phyloP scores from a whole-genome alignment of 1,139 yeast species.

The Nematodospora anomalae region DNA sequence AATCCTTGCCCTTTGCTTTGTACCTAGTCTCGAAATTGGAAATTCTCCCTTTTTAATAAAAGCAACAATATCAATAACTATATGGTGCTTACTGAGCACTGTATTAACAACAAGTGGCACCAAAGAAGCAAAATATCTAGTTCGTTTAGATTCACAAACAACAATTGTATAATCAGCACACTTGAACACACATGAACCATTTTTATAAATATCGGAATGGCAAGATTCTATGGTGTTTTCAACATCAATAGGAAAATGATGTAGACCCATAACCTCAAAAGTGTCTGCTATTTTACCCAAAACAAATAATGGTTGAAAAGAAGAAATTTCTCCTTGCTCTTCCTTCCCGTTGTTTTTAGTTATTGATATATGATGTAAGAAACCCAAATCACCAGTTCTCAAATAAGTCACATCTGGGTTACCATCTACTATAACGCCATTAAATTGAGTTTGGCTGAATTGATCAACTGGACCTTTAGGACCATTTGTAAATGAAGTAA shows the following conservation, averaged over 20 bases:
- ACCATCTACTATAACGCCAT: slow-evolving; percentile 60
- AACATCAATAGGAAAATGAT: slow-evolving; percentile 85
- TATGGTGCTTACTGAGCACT: slow-evolving; percentile 77
- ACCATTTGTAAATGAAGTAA: slow-evolving; percentile 59
- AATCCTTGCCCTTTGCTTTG: slow-evolving; percentile 72
- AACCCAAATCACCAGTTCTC: slow-evolving; percentile 94
- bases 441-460: slow-evolving; percentile 46
- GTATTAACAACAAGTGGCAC: slow-evolving; percentile 83
- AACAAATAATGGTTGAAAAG: slow-evolving; percentile 79
- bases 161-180: slow-evolving; percentile 82
- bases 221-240: slow-evolving; percentile 72
- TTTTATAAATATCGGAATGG: slow-evolving; percentile 57
- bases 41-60: slow-evolving; percentile 67
- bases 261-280: slow-evolving; percentile 86
- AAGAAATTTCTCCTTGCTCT: slow-evolving; percentile 24
- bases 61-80: slow-evolving; percentile 82
- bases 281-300: slow-evolving; percentile 86
- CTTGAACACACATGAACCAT: slow-evolving; percentile 73
- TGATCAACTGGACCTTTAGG: slow-evolving; percentile 48
- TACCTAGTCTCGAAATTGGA: slow-evolving; percentile 70
- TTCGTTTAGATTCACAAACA: slow-evolving; percentile 63
- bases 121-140: slow-evolving; percentile 62
- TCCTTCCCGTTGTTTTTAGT: slow-evolving; percentile 37
- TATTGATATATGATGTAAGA: slow-evolving; percentile 68
- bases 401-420: slow-evolving; percentile 64